phyloP scores from a whole-genome alignment of 2,329 filamentous ascomycete species.

The Malbranchea cinnamomea region DNA sequence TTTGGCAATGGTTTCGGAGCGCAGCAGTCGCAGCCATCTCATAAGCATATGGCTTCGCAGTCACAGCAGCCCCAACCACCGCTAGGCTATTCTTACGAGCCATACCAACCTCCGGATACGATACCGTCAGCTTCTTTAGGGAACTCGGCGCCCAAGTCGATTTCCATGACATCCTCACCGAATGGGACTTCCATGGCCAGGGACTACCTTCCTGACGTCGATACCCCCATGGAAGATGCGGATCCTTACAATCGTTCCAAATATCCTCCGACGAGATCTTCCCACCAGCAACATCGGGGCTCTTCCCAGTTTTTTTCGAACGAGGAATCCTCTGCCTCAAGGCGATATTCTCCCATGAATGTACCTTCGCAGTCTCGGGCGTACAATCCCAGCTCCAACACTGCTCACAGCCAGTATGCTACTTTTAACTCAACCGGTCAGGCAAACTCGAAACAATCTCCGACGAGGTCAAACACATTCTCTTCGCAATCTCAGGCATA shows the following conservation, averaged over 20 bases:
- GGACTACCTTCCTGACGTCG: constrained; percentile 52
- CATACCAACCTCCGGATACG: constrained; percentile 39
- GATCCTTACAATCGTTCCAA: constrained; percentile 78
- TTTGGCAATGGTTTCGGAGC: constrained; percentile 41
- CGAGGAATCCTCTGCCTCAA: constrained; percentile 67
- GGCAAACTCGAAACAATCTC: constrained; percentile 56
- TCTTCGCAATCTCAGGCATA: constrained; percentile 42
- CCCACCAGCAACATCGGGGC: constrained; percentile 57
- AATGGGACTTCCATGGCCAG: constrained; percentile 44
- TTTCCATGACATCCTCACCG: constrained; percentile 44
- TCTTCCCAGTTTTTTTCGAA: constrained; percentile 59
- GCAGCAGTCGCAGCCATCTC: constrained; percentile 35
- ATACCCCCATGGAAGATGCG: constrained; percentile 76
- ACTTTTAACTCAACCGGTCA: constrained; percentile 38
- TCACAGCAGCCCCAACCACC: constrained; percentile 36
- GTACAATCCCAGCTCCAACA: constrained; percentile 52
- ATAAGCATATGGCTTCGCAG: constrained; percentile 29
- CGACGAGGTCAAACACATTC: constrained; percentile 49
- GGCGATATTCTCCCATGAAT: constrained; percentile 95
- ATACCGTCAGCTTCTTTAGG: constrained; percentile 20
- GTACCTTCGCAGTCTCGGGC: constrained; percentile 65
- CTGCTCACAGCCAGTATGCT: constrained; percentile 34
- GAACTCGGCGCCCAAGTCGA: constrained; percentile 29
- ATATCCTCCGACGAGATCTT: constrained; percentile 66
- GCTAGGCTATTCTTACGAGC: constrained; percentile 51